Conservation (phyloP, 2,329 filamentous ascomycete genomes). For the Metarhizium brunneum region DNA sequence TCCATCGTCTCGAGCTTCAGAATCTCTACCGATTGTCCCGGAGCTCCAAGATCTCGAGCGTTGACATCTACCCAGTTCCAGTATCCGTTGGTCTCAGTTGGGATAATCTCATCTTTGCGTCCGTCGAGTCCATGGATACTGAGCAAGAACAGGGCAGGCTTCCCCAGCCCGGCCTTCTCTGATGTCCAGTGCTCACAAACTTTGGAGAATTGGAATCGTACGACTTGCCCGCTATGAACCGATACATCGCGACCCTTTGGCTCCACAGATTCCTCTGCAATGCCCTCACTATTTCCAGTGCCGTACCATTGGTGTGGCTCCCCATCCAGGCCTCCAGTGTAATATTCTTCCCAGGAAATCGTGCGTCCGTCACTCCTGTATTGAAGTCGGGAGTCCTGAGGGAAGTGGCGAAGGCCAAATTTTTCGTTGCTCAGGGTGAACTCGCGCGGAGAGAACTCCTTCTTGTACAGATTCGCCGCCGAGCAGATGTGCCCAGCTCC, state of each 20-base stretch:
- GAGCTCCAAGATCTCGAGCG: slow-evolving; percentile 53
- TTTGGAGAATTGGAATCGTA: slow-evolving; percentile 75
- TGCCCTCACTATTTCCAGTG: slow-evolving; percentile 37
- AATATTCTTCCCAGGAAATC: slow-evolving; percentile 75
- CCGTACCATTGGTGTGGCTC: slow-evolving; percentile 38
- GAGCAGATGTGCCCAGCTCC: slow-evolving; percentile 64
- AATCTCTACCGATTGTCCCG: slow-evolving; percentile 59
- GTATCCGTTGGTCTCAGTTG: slow-evolving; percentile 68
- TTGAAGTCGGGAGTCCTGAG: slow-evolving; percentile 56
- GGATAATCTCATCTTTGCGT: slow-evolving; percentile 55
- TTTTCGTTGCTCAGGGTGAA: slow-evolving; percentile 62
- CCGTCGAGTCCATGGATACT: slow-evolving; percentile 58
- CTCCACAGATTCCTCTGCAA: slow-evolving; percentile 49
- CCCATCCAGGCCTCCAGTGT: slow-evolving; percentile 47
- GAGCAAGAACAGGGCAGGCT: slow-evolving; percentile 61
- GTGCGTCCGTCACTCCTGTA: slow-evolving; percentile 63
- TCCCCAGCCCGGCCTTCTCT: slow-evolving; percentile 56
- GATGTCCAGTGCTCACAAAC: slow-evolving; percentile 76
- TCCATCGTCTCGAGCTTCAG: slow-evolving; percentile 47
- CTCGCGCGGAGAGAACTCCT: slow-evolving; percentile 55
- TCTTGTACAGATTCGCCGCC: slow-evolving; percentile 48
- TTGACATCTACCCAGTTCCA: slow-evolving; percentile 76
- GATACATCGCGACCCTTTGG: slow-evolving; percentile 45
- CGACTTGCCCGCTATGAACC: slow-evolving; percentile 42
- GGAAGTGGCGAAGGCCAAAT: slow-evolving; percentile 77